Conservation (phyloP, 371 early-diverging fungal genomes). For the Apophysomyces elegans region DNA sequence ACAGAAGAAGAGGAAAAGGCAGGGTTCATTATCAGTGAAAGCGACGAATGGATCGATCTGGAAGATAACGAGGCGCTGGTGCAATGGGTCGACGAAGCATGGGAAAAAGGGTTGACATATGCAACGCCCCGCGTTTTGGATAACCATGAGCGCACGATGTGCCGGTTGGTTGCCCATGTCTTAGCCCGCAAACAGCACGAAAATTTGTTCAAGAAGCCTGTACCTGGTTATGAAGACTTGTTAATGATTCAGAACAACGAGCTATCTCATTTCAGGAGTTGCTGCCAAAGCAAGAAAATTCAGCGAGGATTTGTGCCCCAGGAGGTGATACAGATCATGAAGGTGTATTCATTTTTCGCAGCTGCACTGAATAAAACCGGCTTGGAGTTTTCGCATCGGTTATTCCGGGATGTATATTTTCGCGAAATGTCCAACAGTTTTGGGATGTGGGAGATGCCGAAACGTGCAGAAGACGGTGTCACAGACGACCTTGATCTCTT, state of each 20-base stretch:
- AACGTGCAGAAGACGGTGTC: constrained; percentile 16
- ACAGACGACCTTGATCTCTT: constrained; percentile 55
- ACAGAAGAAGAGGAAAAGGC: background rate
- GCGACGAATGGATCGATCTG: constrained; percentile 16
- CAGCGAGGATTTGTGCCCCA: constrained; percentile 14
- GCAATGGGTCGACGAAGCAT: constrained; percentile 31
- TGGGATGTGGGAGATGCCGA: constrained; percentile 62
- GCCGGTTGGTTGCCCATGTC: constrained; percentile 36
- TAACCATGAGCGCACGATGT: constrained; percentile 41
- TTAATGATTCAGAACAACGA: constrained; percentile 43
- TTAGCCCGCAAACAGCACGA: constrained; percentile 25
- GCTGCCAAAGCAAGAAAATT: background rate
- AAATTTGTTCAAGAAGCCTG: background rate
- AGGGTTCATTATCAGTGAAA: background rate
- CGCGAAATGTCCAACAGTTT: constrained; percentile 72
- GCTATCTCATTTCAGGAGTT: constrained; percentile 25
- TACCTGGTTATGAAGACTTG: constrained; percentile 24
- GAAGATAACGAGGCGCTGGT: constrained; percentile 15
- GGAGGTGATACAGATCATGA: constrained; percentile 27
- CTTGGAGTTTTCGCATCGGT: constrained; percentile 28
- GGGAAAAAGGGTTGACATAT: constrained; percentile 18
- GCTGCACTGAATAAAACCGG: constrained; percentile 14
- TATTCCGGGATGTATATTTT: constrained; percentile 61
- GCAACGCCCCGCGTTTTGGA: constrained; percentile 14
- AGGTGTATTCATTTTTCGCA: constrained; percentile 27